Conservation (phyloP, 176 grass and related monocot species). For the Olyra latifolia region DNA sequence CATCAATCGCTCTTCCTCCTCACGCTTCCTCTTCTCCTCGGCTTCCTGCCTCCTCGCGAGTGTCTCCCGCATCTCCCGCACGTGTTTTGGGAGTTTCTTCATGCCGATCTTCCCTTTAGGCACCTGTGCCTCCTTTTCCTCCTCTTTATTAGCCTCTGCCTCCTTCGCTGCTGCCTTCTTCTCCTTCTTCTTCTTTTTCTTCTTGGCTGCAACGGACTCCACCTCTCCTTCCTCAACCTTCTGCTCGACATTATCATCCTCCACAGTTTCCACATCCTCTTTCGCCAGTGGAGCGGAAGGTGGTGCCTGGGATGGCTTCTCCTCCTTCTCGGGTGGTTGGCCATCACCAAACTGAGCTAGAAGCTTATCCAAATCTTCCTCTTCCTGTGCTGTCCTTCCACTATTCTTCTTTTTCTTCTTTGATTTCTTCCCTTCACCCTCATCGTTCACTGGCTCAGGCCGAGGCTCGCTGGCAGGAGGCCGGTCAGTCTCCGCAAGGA, state of each 20-base stretch:
- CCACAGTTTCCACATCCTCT: conserved; percentile 44
- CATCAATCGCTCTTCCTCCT: conserved; percentile 77
- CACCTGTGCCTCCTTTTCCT: conserved; percentile 60
- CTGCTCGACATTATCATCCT: conserved; percentile 50
- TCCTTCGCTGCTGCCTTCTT: conserved; percentile 75
- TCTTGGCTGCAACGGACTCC: conserved; percentile 79
- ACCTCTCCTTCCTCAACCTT: conserved; percentile 72
- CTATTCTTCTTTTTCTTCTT: conserved; percentile 99
- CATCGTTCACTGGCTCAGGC: conserved; percentile 13
- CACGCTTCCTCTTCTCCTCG: conserved; percentile 67
- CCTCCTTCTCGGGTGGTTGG: not conserved
- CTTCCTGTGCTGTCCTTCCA: conserved; percentile 71
- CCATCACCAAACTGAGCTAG: conserved; percentile 57
- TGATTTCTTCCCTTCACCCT: conserved; percentile 57
- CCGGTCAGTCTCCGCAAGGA: conserved; percentile 50
- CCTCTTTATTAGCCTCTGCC: conserved; percentile 42
- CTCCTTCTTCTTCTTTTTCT: conserved; percentile 99
- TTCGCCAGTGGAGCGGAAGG: conserved; percentile 33
- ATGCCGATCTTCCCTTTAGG: conserved; percentile 73
- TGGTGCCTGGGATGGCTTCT: not conserved
- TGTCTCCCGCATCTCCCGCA: conserved; percentile 85
- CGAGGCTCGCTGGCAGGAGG: conserved; percentile 27
- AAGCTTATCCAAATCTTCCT: conserved; percentile 87
- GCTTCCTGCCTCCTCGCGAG: conserved; percentile 73
- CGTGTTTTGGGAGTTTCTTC: conserved; percentile 81